A percentile compares a stretch with the other conserved stretches of the same genome.
Evolutionary conservation across 2,329 filamentous ascomycete species (phyloP).

Genomic region (Sporothrix luriei): DNA sequence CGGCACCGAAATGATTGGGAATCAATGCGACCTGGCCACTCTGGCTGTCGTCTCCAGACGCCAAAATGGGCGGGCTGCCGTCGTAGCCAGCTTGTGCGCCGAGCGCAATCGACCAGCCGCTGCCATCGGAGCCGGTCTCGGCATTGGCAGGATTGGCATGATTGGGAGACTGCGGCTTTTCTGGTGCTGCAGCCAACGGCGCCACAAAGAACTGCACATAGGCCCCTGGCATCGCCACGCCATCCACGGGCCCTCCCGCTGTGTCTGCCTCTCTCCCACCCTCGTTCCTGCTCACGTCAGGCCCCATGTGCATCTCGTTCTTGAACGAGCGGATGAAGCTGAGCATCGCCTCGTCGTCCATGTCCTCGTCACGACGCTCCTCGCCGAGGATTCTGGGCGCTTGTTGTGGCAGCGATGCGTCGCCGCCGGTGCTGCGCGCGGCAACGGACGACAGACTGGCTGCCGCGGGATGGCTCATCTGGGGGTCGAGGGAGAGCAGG

Average conservation of each 20-base stretch:
- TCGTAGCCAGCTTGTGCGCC: conserved; percentile 32
- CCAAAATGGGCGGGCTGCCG: conserved; percentile 6
- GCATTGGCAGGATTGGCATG: not conserved
- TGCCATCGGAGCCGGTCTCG: conserved; percentile 3
- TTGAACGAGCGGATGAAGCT: conserved; percentile 56
- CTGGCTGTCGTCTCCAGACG: not conserved
- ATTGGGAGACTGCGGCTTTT: not conserved
- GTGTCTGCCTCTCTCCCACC: not conserved
- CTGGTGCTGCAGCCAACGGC: conserved; percentile 18
- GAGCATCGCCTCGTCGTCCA: conserved; percentile 56
- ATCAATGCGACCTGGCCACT: conserved; percentile 34
- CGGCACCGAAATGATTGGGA: conserved; percentile 60
- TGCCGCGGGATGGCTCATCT: conserved; percentile 54
- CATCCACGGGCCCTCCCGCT: conserved; percentile 41
- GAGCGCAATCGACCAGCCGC: conserved; percentile 31
- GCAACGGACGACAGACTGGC: conserved; percentile 34
- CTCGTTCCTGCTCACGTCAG: not conserved
- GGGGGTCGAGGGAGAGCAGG: conserved; percentile 75
- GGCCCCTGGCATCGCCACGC: conserved; percentile 65
- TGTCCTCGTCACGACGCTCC: conserved; percentile 45
- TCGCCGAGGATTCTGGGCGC: conserved; percentile 24
- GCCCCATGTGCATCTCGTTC: conserved; percentile 38
- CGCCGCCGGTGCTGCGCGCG: conserved; percentile 37
- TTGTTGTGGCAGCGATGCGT: not conserved
- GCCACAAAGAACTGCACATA: conserved; percentile 66